Base-by-base conservation (phyloP, 768 basidiomycete species). In the Kwoniella sp. region DNA sequence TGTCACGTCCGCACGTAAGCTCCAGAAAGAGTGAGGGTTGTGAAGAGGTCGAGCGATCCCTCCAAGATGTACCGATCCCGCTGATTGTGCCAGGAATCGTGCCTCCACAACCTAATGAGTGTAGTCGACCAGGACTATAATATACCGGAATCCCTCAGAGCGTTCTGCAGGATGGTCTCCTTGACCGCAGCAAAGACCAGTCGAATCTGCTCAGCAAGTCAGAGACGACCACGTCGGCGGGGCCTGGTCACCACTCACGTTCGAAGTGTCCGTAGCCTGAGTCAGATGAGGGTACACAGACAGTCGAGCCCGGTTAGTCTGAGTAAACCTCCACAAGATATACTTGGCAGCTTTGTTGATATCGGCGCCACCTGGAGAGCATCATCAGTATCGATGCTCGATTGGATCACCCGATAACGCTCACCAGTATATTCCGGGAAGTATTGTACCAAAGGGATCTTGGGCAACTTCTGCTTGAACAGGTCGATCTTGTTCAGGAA, bases 261-360 rank as follows among this genome's bases (percentile, higher is more conserved):
- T 90, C 3, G 81, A 82, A 22, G 88, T 90, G 72, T 91, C 89
- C 25, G 88, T 91, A 26, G 89, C 89, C 73, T 89, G 87, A 7
- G 88, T 90, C 50, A 90, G 69, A 79, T 95, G 90, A 2, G 90
- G 90, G 73, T 92, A 95, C 17, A 95, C 87, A 51, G 85, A 89
- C 60, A 77, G 54, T 33, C 73, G 55, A 12, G 75, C 75, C 22
- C 76, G 53, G 53, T 78, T 78, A 49, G 87, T 85, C 73, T 93
- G 88, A 80, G 90, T 91, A 64, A 93, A 96, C 65, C 87, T 78
- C 91, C 89, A 95, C 31, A 96, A 77, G 46, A 96, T 90, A 59
- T 89, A 93, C 63, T 91, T 90, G 0, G 90, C 89, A 1, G 89
- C 89, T 73, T 92, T 92, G 77, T 89, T 91, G 73, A 92, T 87